These are phyloP conservation scores for Chlamydomonas reinhardtii DNA, from an alignment of 163 green algal genomes.

Conservation along the genomic window DNA sequence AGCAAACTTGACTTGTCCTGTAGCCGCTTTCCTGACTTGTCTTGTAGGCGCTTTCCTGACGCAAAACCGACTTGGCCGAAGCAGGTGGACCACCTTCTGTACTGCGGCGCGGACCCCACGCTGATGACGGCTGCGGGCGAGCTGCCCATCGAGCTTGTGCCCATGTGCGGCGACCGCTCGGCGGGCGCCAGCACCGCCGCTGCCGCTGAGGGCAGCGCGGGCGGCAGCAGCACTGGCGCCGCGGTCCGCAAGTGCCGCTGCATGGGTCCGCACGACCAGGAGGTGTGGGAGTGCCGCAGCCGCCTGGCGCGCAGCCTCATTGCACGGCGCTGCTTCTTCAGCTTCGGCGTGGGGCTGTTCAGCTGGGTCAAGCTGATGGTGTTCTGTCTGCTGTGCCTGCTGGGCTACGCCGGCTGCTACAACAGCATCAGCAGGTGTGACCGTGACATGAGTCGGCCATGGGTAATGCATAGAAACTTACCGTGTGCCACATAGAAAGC, in stretches of 20 bases:
- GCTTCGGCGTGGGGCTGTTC: conserved; percentile 55
- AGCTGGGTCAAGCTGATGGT: conserved; percentile 66
- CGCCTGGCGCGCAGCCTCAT: conserved; percentile 72
- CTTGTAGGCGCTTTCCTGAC: too few relatives aligned
- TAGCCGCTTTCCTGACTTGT: too few relatives aligned
- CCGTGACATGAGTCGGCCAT: background rate
- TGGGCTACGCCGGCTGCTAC: conserved; percentile 69
- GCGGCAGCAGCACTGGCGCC: background rate
- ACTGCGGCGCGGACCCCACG: conserved; percentile 75
- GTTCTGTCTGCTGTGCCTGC: conserved; percentile 70
- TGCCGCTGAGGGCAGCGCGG: background rate
- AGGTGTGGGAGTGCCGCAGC: conserved; percentile 81
- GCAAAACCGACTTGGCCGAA: too few relatives aligned
- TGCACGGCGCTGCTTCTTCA: conserved; percentile 59
- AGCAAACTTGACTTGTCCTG: too few relatives aligned
- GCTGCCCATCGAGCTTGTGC: conserved; percentile 82
- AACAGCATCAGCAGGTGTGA: conserved; percentile 54
- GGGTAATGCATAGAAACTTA: too few relatives aligned
- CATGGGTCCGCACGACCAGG: conserved; percentile 71
- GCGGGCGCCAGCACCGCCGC: background rate
- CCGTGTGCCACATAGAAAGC: too few relatives aligned
- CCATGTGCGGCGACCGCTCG: conserved; percentile 65
- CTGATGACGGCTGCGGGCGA: conserved; percentile 76
- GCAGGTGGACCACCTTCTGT: conserved; percentile 80
- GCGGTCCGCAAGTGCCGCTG: conserved; percentile 62